Percentiles rank a stretch among this genome's conserved stretches.
Conservation (phyloP, 1,284 basidiomycete genomes). For the Marasmius sp. region DNA sequence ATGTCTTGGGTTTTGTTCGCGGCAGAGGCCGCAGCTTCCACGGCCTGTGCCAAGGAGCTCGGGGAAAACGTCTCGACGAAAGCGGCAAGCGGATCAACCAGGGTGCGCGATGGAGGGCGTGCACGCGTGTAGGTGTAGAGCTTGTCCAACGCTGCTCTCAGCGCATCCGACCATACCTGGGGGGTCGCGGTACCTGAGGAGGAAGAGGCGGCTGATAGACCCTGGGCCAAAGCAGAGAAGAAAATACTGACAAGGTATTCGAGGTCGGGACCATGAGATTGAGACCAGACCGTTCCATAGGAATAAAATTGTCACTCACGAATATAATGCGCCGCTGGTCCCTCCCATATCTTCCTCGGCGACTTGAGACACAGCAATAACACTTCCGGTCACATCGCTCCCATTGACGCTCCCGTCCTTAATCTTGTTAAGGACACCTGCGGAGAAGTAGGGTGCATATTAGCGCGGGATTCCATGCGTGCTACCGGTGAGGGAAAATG, state of each 20-base stretch:
- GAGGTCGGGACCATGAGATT: not conserved
- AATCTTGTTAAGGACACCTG: constrained; percentile 55
- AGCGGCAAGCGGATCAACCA: constrained; percentile 88
- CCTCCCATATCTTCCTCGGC: constrained; percentile 91
- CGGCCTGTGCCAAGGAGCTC: constrained; percentile 49
- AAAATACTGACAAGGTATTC: constrained; percentile 61
- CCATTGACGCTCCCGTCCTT: constrained; percentile 52
- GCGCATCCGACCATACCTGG: constrained; percentile 64
- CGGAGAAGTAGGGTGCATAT: not conserved
- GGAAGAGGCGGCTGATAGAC: constrained; percentile 49
- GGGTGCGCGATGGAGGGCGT: constrained; percentile 85
- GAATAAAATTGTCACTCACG: constrained; percentile 47
- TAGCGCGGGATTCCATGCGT: not conserved
- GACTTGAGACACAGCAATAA: constrained; percentile 72
- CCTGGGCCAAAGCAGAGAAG: constrained; percentile 83
- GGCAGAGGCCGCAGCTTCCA: constrained; percentile 64
- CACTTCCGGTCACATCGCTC: constrained; percentile 57
- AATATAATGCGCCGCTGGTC: constrained; percentile 89
- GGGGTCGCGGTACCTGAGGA: constrained; percentile 36
- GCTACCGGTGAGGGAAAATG: not conserved
- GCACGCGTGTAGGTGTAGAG: constrained; percentile 89
- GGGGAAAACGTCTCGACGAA: constrained; percentile 60
- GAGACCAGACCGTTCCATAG: not conserved
- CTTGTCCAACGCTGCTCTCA: constrained; percentile 62
- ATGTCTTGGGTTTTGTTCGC: constrained; percentile 75